Evolutionary conservation across 331 rosid genomes (phyloP), one percentile per base, ranked within the genome.

Genomic region (Erythrophleum ivorense): DNA sequence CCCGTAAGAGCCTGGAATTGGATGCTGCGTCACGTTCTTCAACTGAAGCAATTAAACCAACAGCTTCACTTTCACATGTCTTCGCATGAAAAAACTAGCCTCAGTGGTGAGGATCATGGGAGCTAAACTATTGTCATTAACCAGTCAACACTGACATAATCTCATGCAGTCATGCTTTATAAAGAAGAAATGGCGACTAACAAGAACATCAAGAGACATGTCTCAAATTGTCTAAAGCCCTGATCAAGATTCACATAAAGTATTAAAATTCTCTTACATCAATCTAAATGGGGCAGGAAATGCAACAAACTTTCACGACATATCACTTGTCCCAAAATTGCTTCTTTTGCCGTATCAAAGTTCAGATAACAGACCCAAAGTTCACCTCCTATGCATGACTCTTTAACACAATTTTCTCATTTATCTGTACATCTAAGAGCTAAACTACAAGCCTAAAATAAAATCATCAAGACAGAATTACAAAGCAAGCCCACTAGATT

Each of bases 401-500:
- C 11, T 2, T 24, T 1, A 1, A 43, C 13, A 3, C 63, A 33
- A 16, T 33, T 70, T 45, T 46, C 40, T 29, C 75, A 13, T 46
- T 48, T 52, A 31, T 73, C 31, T 33, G 29, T 52, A 33, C 16
- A 9, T 34, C 62, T 52, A 18, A 31, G 62, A 52, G n/a, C 80
- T 53, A 73, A 33, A 57, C 77, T 9, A 78, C 53, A 66, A 53
- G 52, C 34, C 62, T 18, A 58, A 81, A 18, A 29, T 33, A 40
- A 53, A 40, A 21, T 71, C 57, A 74, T 58, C 53, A 13, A 18
- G 24, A 33, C 11, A 21, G 53, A 16, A 49, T 86, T 66, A 89
- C 55, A 84, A 74, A 45, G 89, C 34, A 67, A 91, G 76, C 43
- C 91, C 92, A 2, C 83, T 73, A 3, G 91, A 90, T 85, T 89